These are phyloP conservation scores for Irpex sp. DNA, from an alignment of 1,284 basidiomycete genomes.

Conservation along the genomic window DNA sequence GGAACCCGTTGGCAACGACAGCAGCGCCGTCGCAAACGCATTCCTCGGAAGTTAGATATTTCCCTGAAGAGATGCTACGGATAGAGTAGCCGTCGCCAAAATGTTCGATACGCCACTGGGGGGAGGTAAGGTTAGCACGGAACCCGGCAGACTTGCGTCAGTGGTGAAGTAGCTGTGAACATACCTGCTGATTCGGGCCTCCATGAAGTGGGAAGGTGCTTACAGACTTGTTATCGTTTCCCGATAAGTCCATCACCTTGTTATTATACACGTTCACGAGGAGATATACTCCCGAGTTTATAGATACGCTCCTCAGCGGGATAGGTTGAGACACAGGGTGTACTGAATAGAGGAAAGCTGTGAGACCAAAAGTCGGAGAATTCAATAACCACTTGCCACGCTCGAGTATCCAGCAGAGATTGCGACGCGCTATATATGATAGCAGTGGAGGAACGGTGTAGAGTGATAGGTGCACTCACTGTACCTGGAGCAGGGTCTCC, in stretches of 20 bases:
- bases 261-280: constrained; percentile 47
- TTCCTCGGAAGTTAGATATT: constrained; percentile 40
- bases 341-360: neutral
- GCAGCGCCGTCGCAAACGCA: constrained; percentile 32
- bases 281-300: constrained; percentile 29
- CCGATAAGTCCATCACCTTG: constrained; percentile 56
- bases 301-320: neutral
- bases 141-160: neutral
- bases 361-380: neutral
- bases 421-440: neutral
- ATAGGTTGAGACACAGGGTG: neutral
- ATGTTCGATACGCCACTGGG: constrained; percentile 45
- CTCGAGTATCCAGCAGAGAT: neutral
- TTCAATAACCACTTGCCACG: neutral
- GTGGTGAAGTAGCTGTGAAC: constrained; percentile 5
- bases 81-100: constrained; percentile 38
- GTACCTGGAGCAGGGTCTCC: constrained; percentile 32
- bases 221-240: constrained; percentile 41
- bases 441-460: neutral
- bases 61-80: constrained; percentile 32
- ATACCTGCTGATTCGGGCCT: constrained; percentile 47
- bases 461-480: neutral
- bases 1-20: constrained; percentile 28
- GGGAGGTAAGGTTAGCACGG: neutral
- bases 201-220: constrained; percentile 44